Percentiles rank a stretch among this genome's conserved stretches.
phyloP scores from a whole-genome alignment of 225 moss, liverwort and hornwort genomes.

The Bryum argenteum region DNA sequence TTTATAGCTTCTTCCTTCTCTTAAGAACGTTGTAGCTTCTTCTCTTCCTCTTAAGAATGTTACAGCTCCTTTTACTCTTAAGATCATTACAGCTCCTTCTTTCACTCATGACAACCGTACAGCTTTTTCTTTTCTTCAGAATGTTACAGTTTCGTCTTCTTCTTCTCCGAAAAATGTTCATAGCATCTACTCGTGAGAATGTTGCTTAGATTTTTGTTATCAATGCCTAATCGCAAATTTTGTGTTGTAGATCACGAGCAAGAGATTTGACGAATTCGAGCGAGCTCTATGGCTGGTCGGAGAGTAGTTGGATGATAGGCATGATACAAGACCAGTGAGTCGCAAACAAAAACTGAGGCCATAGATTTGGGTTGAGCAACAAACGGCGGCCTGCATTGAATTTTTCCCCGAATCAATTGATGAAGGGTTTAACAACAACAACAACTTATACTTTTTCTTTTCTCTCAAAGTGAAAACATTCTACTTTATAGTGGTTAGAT shows the following conservation, averaged over 20 bases:
- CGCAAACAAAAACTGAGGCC: background rate
- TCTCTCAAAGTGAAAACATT: background rate
- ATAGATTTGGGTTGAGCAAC: background rate
- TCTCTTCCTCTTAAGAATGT: too few relatives aligned
- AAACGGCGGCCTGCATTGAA: background rate
- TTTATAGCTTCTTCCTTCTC: too few relatives aligned
- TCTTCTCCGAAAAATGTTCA: background rate
- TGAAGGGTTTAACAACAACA: conserved; percentile 8
- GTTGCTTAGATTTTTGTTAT: background rate
- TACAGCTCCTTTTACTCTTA: too few relatives aligned
- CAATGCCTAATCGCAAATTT: background rate
- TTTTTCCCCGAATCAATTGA: conserved; percentile 23
- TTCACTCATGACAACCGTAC: too few relatives aligned
- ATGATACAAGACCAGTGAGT: background rate
- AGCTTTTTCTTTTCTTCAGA: too few relatives aligned
- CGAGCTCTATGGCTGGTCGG: background rate
- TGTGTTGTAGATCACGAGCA: conserved; percentile 27
- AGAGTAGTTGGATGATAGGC: background rate
- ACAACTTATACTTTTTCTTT: background rate
- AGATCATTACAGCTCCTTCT: too few relatives aligned
- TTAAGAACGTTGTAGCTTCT: too few relatives aligned
- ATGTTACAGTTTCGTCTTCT: background rate
- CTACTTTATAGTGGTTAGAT: background rate
- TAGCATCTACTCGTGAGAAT: too few relatives aligned
- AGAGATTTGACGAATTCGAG: background rate